phyloP scores from a whole-genome alignment of 2,329 filamentous ascomycete species.

The Talaromyces sp. region DNA sequence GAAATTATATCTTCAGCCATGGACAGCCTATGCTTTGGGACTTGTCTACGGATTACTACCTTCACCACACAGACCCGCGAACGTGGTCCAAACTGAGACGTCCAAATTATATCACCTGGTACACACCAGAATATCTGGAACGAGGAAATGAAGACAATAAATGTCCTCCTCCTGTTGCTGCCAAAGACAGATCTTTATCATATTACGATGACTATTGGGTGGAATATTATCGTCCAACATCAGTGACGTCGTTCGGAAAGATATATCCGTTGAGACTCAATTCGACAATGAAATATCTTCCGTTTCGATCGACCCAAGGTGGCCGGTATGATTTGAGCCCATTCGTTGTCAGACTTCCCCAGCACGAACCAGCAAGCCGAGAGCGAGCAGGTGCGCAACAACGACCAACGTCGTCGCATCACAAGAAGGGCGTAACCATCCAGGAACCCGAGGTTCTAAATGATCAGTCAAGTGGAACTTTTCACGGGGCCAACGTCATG shows the following conservation, averaged over 20 bases:
- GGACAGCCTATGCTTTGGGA: constrained; percentile 97
- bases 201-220: constrained; percentile 94
- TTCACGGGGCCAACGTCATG: constrained; percentile 20
- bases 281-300: constrained; percentile 78
- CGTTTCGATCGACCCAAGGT: constrained; percentile 63
- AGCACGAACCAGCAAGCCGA: constrained; percentile 52
- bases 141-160: constrained; percentile 42
- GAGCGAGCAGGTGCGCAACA: constrained; percentile 41
- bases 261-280: constrained; percentile 93
- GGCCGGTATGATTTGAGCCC: constrained; percentile 81
- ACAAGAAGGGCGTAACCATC: constrained; percentile 67
- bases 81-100: constrained; percentile 61
- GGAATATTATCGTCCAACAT: constrained; percentile 89
- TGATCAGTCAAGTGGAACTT: constrained; percentile 39
- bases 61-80: constrained; percentile 83
- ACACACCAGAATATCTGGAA: constrained; percentile 67
- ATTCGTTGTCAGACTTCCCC: constrained; percentile 70
- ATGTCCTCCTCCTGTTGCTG: constrained; percentile 14
- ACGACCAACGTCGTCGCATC: constrained; percentile 29
- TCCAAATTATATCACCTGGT: constrained; percentile 86
- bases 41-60: constrained; percentile 87
- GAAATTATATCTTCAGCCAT: constrained; percentile 85
- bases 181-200: constrained; percentile 34
- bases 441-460: constrained; percentile 56
- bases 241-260: constrained; percentile 83